A percentile compares a stretch with the other conserved stretches of the same genome.
Conservation (phyloP, 2,329 filamentous ascomycete genomes). For the Diaporthe sp. region DNA sequence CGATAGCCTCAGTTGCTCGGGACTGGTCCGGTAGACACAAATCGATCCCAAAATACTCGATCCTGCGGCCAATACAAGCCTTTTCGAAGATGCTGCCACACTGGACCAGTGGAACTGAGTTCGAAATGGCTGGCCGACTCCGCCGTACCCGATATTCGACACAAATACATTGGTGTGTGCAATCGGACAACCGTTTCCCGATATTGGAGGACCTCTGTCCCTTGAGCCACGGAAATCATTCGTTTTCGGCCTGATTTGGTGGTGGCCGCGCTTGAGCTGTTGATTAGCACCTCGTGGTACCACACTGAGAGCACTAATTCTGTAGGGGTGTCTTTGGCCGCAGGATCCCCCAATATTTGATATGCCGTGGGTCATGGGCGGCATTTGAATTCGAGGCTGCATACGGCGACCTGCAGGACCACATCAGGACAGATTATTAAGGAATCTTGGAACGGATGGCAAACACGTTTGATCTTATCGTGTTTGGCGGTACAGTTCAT, state of each 20-base stretch:
- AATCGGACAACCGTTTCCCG: slow-evolving; percentile 55
- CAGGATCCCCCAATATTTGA: slow-evolving; percentile 37
- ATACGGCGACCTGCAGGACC: slow-evolving; percentile 6
- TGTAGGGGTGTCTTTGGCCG: slow-evolving; percentile 39
- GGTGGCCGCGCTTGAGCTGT: slow-evolving; percentile 35
- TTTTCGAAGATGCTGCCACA: background rate
- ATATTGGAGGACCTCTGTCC: slow-evolving; percentile 54
- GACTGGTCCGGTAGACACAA: slow-evolving; percentile 29
- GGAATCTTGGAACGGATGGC: background rate
- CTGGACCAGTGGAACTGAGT: background rate
- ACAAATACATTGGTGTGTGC: background rate
- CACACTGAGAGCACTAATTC: slow-evolving; percentile 51
- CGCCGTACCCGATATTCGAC: background rate
- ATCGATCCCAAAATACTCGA: background rate
- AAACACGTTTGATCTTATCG: background rate
- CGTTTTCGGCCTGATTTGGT: slow-evolving; percentile 43
- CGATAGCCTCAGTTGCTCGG: background rate
- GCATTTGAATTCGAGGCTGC: background rate
- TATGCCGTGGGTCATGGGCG: background rate
- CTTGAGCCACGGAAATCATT: slow-evolving; percentile 59
- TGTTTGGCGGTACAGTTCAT: background rate
- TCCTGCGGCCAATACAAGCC: background rate
- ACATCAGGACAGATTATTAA: background rate
- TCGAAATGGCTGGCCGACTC: background rate
- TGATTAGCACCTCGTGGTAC: slow-evolving; percentile 55